Base-by-base conservation (phyloP, 495 filamentous ascomycete species). In the Glarea lozoyensis region DNA sequence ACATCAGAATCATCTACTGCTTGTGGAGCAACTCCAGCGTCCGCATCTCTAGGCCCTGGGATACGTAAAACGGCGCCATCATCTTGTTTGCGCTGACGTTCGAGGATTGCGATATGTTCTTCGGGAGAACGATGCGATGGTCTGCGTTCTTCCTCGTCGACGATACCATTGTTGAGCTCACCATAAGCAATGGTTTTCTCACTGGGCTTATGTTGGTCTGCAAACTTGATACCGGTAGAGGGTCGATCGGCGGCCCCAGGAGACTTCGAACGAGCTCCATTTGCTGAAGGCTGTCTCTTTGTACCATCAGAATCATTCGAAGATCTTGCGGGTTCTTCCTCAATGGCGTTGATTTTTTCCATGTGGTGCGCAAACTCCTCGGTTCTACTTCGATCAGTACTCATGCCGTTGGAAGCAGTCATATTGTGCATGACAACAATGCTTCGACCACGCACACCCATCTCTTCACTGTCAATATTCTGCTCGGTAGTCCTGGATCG, bases 41-140 rank as follows among this genome's bases (percentile, higher is more conserved):
- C 89, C 43, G 82, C 87, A 49, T 93, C 89, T 52, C 86, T 69
- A 2, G 88, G 89, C 32, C 86, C 86, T 0, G 89, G 89, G 45
- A 96, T 94, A 16, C 86, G 80, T 20, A 94, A 60, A 1, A 84
- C 76, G 11, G 74, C 73, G 52, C 76, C 79, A 48, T 82, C 80
- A 43, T 81, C 82, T 3, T 68, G 66, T 39, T 82, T 81, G n/a
- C 86, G 73, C 55, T 93, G 88, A 15, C 85, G 81, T 59, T 94
- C 80, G 13, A 94, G 59, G 54, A 96, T 86, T 2, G 82, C 84
- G 48, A 94, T 89, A 54, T 90, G 82, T 45, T 88, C 80, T 43
- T 88, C 84, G 13, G 79, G 73, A 33, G 65, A 71, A 38, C 75
- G 73, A 2, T 66, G 60, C 0, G 74, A 70, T 2, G 85, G 68